A percentile compares a stretch with the other conserved stretches of the same genome.
phyloP scores from a whole-genome alignment of 148 eudicot genomes.

The Chenopodium formosanum region DNA sequence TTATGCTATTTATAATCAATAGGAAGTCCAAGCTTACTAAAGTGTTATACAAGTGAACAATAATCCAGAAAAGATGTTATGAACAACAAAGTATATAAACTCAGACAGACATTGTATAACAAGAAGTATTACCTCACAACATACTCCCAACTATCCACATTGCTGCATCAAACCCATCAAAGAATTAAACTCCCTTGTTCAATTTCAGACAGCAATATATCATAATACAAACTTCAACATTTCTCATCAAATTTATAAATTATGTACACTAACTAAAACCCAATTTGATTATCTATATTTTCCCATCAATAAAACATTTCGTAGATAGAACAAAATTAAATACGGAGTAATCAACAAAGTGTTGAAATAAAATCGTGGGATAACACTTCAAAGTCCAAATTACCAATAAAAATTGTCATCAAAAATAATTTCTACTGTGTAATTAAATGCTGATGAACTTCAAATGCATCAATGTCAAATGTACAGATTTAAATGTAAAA shows the following conservation, averaged over 20 bases:
- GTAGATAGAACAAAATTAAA: not conserved
- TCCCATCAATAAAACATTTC: not conserved
- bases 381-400: not conserved
- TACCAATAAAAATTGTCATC: not conserved
- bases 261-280: not conserved
- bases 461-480: slow-evolving; percentile 9
- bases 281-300: too few species aligned
- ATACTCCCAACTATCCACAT: slow-evolving; percentile 8
- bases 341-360: not conserved
- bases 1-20: not conserved
- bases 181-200: slow-evolving; percentile 6
- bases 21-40: not conserved
- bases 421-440: not conserved
- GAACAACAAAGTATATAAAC: not conserved
- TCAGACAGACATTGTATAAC: not conserved
- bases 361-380: not conserved
- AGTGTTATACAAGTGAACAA: not conserved
- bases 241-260: not conserved
- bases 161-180: slow-evolving; percentile 17
- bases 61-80: too few species aligned
- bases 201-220: not conserved
- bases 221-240: not conserved
- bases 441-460: not conserved
- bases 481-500: not conserved
- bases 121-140: slow-evolving; percentile 16